A percentile compares a stretch with the other conserved stretches of the same genome.
Evolutionary conservation across 176 grass and related monocot genomes (phyloP).

Genomic region (Zizania latifolia): DNA sequence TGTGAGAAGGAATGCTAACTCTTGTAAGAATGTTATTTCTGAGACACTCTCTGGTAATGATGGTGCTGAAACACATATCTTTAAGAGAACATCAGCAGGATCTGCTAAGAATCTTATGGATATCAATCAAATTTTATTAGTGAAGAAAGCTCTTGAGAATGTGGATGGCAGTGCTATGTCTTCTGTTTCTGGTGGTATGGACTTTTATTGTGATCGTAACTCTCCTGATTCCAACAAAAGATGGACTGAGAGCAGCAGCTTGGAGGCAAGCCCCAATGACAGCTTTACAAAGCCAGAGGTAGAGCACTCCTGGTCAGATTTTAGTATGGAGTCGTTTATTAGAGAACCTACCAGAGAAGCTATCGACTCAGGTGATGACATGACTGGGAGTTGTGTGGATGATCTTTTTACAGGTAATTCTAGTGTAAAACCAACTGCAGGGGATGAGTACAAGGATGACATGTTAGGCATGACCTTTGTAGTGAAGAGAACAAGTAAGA

Average conservation of each 20-base stretch:
- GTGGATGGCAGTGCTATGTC: not conserved
- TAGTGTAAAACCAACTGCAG: not conserved
- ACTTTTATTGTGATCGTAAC: not conserved
- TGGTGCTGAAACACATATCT: not conserved
- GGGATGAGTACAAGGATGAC: slow-evolving; percentile 13
- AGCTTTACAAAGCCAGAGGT: slow-evolving; percentile 20
- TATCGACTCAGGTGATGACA: not conserved
- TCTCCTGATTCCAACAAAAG: not conserved
- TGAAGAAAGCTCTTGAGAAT: slow-evolving; percentile 34
- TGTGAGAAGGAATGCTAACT: slow-evolving; percentile 10
- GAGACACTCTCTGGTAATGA: slow-evolving; percentile 3
- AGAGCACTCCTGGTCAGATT: slow-evolving; percentile 25
- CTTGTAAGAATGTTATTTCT: slow-evolving; percentile 19
- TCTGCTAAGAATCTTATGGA: slow-evolving; percentile 7
- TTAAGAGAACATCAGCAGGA: slow-evolving; percentile 2
- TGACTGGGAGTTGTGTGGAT: not conserved
- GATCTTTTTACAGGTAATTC: slow-evolving; percentile 15
- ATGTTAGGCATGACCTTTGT: slow-evolving; percentile 26
- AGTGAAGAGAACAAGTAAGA: not conserved
- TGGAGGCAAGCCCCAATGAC: not conserved
- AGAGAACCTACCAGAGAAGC: slow-evolving; percentile 15
- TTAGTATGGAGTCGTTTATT: slow-evolving; percentile 21
- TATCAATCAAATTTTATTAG: slow-evolving; percentile 20
- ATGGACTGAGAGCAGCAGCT: slow-evolving; percentile 8
- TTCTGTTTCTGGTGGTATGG: slow-evolving; percentile 3